Evolutionary conservation across 441 rosid genomes (phyloP).

Genomic region (Omphalea diandra): DNA sequence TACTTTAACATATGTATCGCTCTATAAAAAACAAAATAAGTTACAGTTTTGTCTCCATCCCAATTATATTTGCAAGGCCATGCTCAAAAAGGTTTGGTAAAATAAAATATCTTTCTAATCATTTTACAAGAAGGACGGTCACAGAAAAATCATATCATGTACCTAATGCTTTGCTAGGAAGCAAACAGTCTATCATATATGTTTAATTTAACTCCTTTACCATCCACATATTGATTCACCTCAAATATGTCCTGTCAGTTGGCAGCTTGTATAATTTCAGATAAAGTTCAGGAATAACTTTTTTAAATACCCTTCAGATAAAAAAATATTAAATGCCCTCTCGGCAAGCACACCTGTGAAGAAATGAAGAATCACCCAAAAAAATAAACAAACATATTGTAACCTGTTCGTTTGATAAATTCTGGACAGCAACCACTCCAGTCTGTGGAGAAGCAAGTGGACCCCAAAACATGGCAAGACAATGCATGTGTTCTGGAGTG

Average conservation of each 20-base stretch:
- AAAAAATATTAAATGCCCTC: not conserved
- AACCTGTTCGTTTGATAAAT: slow-evolving; percentile 77
- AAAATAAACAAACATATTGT: slow-evolving; percentile 6
- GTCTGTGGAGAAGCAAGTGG: slow-evolving; percentile 94
- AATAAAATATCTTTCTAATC: not conserved
- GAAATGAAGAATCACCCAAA: slow-evolving; percentile 6
- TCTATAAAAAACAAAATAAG: not conserved
- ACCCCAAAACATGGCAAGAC: slow-evolving; percentile 95
- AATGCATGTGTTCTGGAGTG: slow-evolving; percentile 95
- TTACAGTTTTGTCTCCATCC: not conserved
- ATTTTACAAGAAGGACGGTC: not conserved
- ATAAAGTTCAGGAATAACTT: not conserved
- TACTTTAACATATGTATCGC: not conserved
- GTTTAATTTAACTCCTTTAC: not conserved
- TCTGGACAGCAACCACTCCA: slow-evolving; percentile 81
- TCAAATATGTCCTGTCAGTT: not conserved
- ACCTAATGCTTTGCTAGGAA: not conserved
- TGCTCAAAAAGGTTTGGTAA: not conserved
- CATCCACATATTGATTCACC: not conserved
- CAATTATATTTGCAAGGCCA: not conserved
- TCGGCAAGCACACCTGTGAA: slow-evolving; percentile 1
- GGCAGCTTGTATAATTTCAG: not conserved
- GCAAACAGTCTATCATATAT: not conserved
- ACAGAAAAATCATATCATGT: not conserved
- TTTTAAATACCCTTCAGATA: not conserved